Evolutionary conservation across 805 yeast species (phyloP).

Genomic region (Candida insectalens): DNA sequence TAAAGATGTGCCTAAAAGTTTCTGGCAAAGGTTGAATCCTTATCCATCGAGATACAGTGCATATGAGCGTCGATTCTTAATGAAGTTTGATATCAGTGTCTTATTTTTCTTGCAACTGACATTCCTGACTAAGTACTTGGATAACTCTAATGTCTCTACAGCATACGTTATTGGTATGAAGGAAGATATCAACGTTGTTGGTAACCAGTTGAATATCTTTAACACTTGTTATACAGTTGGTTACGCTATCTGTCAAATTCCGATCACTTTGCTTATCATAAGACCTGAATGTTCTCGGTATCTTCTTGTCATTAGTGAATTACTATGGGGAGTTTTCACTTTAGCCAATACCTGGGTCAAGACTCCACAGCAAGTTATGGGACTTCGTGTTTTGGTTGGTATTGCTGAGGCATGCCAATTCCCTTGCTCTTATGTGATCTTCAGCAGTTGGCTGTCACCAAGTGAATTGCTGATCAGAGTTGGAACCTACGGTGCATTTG

Average conservation of each 20-base stretch:
- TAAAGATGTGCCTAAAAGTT: slow-evolving; percentile 3
- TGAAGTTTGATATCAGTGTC: slow-evolving; percentile 8
- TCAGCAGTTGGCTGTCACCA: slow-evolving; percentile 9
- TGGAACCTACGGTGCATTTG: slow-evolving; percentile 13
- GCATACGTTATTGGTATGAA: slow-evolving; percentile 67
- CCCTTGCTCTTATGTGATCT: slow-evolving; percentile 46
- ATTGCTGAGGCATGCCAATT: slow-evolving; percentile 52
- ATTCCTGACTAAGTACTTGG: slow-evolving; percentile 47
- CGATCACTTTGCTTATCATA: slow-evolving; percentile 36
- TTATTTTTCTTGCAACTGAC: slow-evolving; percentile 22
- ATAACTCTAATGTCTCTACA: slow-evolving; percentile 42
- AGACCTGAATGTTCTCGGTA: slow-evolving; percentile 42
- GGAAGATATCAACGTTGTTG: slow-evolving; percentile 26
- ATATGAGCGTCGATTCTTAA: slow-evolving; percentile 9
- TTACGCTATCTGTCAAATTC: slow-evolving; percentile 51
- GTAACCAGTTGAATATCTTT: slow-evolving; percentile 16
- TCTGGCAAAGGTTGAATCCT: slow-evolving; percentile 8
- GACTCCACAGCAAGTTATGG: slow-evolving; percentile 40
- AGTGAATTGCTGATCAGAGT: slow-evolving; percentile 10
- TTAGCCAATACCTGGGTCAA: slow-evolving; percentile 31
- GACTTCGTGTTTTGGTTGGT: slow-evolving; percentile 51
- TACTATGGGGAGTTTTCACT: slow-evolving; percentile 20
- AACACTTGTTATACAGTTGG: slow-evolving; percentile 30
- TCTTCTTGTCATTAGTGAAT: slow-evolving; percentile 50
- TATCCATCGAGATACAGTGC: slow-evolving; percentile 12